Conservation (phyloP, 1,139 yeast species). For the Nadsonia commutata region DNA sequence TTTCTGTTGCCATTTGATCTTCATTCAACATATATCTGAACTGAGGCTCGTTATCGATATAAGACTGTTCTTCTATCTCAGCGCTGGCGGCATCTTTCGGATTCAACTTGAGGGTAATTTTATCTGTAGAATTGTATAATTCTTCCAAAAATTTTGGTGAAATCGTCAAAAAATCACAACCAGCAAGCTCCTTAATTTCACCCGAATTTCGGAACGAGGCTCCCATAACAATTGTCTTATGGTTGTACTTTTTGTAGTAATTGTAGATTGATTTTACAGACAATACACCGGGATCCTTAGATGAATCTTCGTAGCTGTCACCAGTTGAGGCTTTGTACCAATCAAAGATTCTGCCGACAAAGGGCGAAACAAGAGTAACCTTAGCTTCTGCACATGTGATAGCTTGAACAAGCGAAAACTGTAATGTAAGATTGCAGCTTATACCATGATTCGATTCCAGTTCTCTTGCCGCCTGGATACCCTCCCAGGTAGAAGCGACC, state of each 20-base stretch:
- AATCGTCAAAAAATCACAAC: conserved; percentile 91
- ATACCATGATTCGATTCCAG: conserved; percentile 80
- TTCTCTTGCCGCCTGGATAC: conserved; percentile 96
- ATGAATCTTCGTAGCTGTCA: conserved; percentile 49
- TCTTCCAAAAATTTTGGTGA: conserved; percentile 88
- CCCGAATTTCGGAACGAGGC: conserved; percentile 97
- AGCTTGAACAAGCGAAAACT: conserved; percentile 92
- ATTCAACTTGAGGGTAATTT: conserved; percentile 70
- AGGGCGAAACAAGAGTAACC: conserved; percentile 92
- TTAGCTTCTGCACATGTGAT: conserved; percentile 98
- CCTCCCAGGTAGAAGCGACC: conserved; percentile 97
- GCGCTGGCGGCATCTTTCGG: conserved; percentile 40
- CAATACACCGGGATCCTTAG: conserved; percentile 89
- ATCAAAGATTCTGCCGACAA: conserved; percentile 97
- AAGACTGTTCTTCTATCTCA: conserved; percentile 58
- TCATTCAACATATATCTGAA: conserved; percentile 89
- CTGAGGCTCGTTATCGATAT: conserved; percentile 67
- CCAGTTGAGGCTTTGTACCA: conserved; percentile 96
- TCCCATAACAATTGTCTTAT: conserved; percentile 98
- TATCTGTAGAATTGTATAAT: conserved; percentile 59
- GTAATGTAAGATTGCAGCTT: conserved; percentile 89
- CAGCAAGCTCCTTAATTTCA: conserved; percentile 93
- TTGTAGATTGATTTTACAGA: conserved; percentile 82
- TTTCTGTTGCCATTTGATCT: conserved; percentile 98
- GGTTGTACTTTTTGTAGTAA: conserved; percentile 95